Evolutionary conservation across 192 early-diverging fungal species (phyloP), one percentile per base, ranked within the genome.

Genomic region (Entomortierella beljakovae): DNA sequence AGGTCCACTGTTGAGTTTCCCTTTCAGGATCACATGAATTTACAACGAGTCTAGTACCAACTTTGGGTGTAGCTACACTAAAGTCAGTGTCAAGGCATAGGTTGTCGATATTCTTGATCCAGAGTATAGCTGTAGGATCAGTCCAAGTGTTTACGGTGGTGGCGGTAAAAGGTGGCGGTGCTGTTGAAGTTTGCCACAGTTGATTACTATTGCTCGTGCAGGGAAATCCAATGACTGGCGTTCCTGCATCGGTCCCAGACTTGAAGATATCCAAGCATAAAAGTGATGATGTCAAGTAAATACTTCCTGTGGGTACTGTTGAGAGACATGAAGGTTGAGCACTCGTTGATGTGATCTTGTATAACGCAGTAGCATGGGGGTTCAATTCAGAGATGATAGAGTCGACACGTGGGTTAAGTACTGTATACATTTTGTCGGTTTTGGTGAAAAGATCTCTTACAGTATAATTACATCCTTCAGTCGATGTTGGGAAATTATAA

Each of bases 31-130:
- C 65, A 32, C 73, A 76, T 2, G 64, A 51, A 20, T 76, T 76
- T 6, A 76, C 18, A 15, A 76, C 73, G 3, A 76, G 29, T 25
- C 51, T 60, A 25, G 65, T 49, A 0, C 65, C 65, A 20, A 46
- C 38, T 3, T 35, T 58, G 9, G 51, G 57, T 1, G 52, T 52
- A 13, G 31, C 11, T 23, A 43, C 56, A 15, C 6, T 18, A 31
- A 57, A 46, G 6, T 61, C 58, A 13, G 50, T 61, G 33, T 76
- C 73, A 22, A 76, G 26, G 29, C 73, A 76, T 13, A 46, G 10
- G 54, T 63, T 63, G 54, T 76, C 65, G 22, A 76, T 43, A 6
- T 64, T 68, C 65, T 76, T 76, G 59, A 76, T 68, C 73, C 73
- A 76, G 10, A 76, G 54, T 7, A 62, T 5, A 1, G 60, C 13